Percentiles rank a stretch among this genome's conserved stretches.
These are phyloP conservation scores for Begonia fuchsioides DNA, from an alignment of 306 rosid species.

Conservation along the genomic window DNA sequence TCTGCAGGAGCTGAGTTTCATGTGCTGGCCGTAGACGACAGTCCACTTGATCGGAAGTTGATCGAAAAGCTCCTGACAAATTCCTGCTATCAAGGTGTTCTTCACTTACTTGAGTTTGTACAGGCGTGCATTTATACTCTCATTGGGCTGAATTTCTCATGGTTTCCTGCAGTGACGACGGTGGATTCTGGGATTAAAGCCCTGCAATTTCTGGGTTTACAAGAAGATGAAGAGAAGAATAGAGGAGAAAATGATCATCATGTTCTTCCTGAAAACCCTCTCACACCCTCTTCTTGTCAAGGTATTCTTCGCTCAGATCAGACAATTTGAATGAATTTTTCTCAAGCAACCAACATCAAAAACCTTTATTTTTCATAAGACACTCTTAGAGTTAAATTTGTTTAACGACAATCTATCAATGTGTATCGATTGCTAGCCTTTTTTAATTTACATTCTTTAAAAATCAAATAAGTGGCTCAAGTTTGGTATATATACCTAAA, in stretches of 20 bases:
- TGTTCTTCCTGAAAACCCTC: constrained; percentile 12
- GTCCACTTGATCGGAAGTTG: constrained; percentile 59
- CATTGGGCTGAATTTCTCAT: neutral
- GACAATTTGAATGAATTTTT: too few species aligned
- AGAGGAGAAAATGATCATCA: constrained; percentile 11
- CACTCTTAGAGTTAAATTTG: too few species aligned
- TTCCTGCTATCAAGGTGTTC: constrained; percentile 67
- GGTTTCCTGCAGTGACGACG: neutral
- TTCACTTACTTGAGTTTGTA: neutral
- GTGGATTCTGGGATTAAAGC: neutral
- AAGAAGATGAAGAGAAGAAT: constrained; percentile 9
- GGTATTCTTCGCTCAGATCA: too few species aligned
- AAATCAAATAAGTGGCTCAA: too few species aligned
- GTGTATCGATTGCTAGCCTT: too few species aligned
- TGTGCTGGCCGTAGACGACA: constrained; percentile 85
- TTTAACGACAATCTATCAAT: too few species aligned
- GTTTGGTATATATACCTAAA: too few species aligned
- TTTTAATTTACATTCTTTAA: too few species aligned
- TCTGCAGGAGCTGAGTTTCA: constrained; percentile 43
- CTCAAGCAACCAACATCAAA: too few species aligned
- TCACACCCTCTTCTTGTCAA: too few species aligned
- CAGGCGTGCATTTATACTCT: too few species aligned
- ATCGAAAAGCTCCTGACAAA: constrained; percentile 78
- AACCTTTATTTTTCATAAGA: too few species aligned
- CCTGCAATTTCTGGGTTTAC: constrained; percentile 3